Conservation (phyloP, 148 eudicot species). For the Rhododendron vialii region DNA sequence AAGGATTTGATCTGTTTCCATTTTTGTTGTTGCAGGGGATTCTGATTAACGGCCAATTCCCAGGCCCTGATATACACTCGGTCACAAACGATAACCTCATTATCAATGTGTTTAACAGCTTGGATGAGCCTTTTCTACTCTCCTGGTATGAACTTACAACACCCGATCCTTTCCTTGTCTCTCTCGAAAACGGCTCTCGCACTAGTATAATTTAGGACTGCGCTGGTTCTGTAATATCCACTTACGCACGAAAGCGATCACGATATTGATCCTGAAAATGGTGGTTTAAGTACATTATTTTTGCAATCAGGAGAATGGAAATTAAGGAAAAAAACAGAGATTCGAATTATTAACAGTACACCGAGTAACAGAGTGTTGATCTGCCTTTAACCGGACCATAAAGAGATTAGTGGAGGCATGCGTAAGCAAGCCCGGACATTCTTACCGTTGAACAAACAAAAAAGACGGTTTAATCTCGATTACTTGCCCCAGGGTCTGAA, state of each 20-base stretch:
- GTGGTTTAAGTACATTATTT: background rate
- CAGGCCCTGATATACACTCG: slow-evolving; percentile 84
- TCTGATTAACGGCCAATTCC: slow-evolving; percentile 90
- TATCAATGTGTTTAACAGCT: slow-evolving; percentile 80
- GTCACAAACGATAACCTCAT: slow-evolving; percentile 90
- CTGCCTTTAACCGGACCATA: too few species aligned
- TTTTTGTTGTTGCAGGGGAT: slow-evolving; percentile 57
- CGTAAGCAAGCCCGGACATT: too few species aligned
- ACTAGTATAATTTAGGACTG: background rate
- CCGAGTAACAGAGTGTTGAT: background rate
- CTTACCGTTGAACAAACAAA: too few species aligned
- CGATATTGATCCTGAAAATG: background rate
- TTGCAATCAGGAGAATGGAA: background rate
- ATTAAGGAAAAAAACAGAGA: background rate
- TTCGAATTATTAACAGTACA: background rate
- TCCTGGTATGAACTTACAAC: slow-evolving; percentile 54
- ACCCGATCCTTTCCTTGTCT: background rate
- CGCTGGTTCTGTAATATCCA: background rate
- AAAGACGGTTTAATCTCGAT: background rate
- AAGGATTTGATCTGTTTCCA: background rate
- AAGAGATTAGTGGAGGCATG: too few species aligned
- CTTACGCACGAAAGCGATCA: background rate
- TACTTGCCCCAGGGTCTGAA: background rate
- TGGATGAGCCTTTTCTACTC: slow-evolving; percentile 83
- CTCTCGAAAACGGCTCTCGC: background rate